phyloP scores from a whole-genome alignment of 768 basidiomycete genomes.

The Termitomyces bulborhizus region DNA sequence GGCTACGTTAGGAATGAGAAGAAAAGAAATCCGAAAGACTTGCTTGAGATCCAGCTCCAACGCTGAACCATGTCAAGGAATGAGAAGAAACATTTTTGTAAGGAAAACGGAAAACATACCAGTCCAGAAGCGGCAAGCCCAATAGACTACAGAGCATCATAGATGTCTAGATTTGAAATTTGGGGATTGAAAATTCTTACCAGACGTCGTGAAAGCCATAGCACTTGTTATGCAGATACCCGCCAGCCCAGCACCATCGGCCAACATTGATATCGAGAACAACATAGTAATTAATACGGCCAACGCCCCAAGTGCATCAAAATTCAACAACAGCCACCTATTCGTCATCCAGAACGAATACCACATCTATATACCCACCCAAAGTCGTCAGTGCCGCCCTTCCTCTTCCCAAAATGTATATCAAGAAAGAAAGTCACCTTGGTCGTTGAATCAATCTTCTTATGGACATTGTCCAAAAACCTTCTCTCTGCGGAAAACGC shows the following conservation, averaged over 20 bases:
- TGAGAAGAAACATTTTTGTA: not conserved
- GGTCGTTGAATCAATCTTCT: constrained; percentile 72
- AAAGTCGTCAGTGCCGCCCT: not conserved
- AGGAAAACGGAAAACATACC: constrained; percentile 13
- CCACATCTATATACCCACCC: constrained; percentile 52
- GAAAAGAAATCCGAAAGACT: constrained; percentile 18
- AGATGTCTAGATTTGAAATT: not conserved
- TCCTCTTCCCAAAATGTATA: not conserved
- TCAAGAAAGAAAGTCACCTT: constrained; percentile 36
- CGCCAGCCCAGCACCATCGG: constrained; percentile 52
- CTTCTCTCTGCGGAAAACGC: constrained; percentile 80
- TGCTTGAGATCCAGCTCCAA: constrained; percentile 75
- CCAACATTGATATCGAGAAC: constrained; percentile 61
- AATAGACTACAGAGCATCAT: constrained; percentile 30
- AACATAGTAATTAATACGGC: constrained; percentile 72
- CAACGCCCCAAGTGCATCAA: constrained; percentile 70
- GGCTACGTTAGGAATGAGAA: not conserved
- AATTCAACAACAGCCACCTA: constrained; percentile 78
- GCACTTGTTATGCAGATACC: constrained; percentile 74
- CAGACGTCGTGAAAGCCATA: constrained; percentile 42
- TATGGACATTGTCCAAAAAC: constrained; percentile 72
- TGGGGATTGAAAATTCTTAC: constrained; percentile 14
- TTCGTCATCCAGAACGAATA: constrained; percentile 89
- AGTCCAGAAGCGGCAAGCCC: constrained; percentile 49
- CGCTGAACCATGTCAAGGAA: constrained; percentile 33